Percentiles rank a stretch among this genome's conserved stretches.
Evolutionary conservation across 495 filamentous ascomycete genomes (phyloP).

Genomic region (Penicillium malachiteum): DNA sequence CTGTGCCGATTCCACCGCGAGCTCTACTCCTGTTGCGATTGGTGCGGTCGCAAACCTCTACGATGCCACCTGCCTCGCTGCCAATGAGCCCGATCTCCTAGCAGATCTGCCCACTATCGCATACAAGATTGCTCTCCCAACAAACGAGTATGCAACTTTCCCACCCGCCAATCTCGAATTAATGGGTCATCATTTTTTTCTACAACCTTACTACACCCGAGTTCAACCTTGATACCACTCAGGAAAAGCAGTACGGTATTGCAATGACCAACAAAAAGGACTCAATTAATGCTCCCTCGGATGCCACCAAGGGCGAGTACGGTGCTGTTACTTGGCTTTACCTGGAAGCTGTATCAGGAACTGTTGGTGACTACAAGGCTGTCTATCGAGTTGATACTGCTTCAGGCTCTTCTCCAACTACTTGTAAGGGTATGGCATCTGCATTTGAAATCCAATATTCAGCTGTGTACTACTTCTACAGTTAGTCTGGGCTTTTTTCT

Average conservation of each 20-base stretch:
- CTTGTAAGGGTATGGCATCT: constrained; percentile 63
- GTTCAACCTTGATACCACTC: constrained; percentile 71
- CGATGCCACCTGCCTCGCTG: constrained; percentile 79
- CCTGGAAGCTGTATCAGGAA: constrained; percentile 49
- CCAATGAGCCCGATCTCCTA: constrained; percentile 62
- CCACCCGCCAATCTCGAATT: constrained; percentile 57
- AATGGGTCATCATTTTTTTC: constrained; percentile 81
- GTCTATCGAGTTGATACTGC: constrained; percentile 87
- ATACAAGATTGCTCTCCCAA: constrained; percentile 45
- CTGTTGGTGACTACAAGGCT: constrained; percentile 63
- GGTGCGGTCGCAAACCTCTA: constrained; percentile 86
- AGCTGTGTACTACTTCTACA: constrained; percentile 67
- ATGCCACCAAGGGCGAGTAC: constrained; percentile 52
- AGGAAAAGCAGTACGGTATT: constrained; percentile 55
- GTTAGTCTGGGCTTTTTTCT: constrained; percentile 32
- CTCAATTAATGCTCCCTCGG: constrained; percentile 56
- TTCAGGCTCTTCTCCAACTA: constrained; percentile 73
- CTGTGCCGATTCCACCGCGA: constrained; percentile 59
- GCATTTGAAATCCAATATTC: constrained; percentile 76
- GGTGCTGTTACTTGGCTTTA: constrained; percentile 62
- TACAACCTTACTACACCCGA: constrained; percentile 63
- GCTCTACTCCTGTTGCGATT: constrained; percentile 56
- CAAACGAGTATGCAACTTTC: constrained; percentile 18
- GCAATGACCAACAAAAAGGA: constrained; percentile 59
- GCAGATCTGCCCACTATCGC: constrained; percentile 43